phyloP scores from a whole-genome alignment of 208 protist species.

The Porcisia hertigi region DNA sequence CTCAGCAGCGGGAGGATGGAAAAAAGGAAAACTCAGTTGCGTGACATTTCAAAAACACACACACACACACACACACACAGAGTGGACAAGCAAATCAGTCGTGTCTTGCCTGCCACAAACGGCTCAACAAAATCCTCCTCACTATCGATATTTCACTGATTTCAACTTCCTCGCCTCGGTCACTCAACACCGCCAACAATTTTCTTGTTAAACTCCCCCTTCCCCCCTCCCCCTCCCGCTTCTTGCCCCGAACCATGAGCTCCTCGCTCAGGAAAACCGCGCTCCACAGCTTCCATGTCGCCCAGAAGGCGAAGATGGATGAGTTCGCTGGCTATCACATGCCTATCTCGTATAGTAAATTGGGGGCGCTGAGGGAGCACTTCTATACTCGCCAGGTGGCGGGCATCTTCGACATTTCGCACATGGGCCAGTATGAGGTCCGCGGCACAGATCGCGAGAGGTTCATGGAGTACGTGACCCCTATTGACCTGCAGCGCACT shows the following conservation, averaged over 20 bases:
- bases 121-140: too few species aligned
- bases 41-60: too few species aligned
- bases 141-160: too few species aligned
- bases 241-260: conserved; percentile 32
- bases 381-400: conserved; percentile 82
- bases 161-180: too few species aligned
- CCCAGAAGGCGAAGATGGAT: conserved; percentile 93
- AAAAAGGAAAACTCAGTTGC: too few species aligned
- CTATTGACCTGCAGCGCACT: conserved; percentile 77
- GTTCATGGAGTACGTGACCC: conserved; percentile 94
- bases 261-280: conserved; percentile 61
- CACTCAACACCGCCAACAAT: neutral
- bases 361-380: conserved; percentile 90
- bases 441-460: conserved; percentile 87
- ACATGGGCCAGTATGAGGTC: conserved; percentile 96
- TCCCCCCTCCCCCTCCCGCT: neutral
- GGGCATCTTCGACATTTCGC: conserved; percentile 97
- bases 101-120: too few species aligned
- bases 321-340: conserved; percentile 96
- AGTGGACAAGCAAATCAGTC: too few species aligned
- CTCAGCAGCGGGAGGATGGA: too few species aligned
- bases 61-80: too few species aligned
- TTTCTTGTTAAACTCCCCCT: conserved; percentile 7
- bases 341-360: conserved; percentile 94
- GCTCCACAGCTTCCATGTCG: conserved; percentile 84